phyloP scores from a whole-genome alignment of 257 asterid species.

The Eustoma russellianum region DNA sequence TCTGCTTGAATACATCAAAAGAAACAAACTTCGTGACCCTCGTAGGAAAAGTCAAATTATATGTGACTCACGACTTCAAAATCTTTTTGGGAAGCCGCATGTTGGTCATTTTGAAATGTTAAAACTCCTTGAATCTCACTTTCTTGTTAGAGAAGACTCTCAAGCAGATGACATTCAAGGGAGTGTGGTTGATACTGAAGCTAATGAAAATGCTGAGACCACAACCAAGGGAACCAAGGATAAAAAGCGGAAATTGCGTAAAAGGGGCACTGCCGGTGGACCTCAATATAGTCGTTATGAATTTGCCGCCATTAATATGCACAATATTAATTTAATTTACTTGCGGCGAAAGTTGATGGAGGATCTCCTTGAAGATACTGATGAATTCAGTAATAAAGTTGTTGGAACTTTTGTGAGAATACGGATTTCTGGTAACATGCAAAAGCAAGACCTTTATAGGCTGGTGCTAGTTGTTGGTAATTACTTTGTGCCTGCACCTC shows the following conservation, averaged over 20 bases:
- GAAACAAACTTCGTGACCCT: constrained; percentile 92
- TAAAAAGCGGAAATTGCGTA: constrained; percentile 67
- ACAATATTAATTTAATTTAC: constrained; percentile 79
- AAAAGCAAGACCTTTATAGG: constrained; percentile 95
- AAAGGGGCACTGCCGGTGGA: constrained; percentile 47
- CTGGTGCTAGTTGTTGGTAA: constrained; percentile 97
- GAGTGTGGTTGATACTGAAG: constrained; percentile 87
- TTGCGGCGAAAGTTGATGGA: constrained; percentile 89
- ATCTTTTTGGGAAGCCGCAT: constrained; percentile 82
- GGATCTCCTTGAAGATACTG: constrained; percentile 84
- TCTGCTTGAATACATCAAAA: constrained; percentile 79
- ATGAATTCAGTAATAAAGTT: constrained; percentile 60
- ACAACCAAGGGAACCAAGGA: constrained; percentile 48
- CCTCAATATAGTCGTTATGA: constrained; percentile 91
- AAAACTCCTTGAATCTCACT: constrained; percentile 95
- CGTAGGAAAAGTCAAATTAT: constrained; percentile 84
- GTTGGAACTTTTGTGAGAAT: constrained; percentile 90
- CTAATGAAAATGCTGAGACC: constrained; percentile 46
- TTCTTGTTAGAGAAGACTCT: constrained; percentile 58
- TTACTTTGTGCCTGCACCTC: constrained; percentile 13
- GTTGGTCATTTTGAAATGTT: constrained; percentile 99
- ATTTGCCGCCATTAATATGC: constrained; percentile 92
- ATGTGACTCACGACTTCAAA: constrained; percentile 81
- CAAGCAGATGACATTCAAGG: constrained; percentile 81
- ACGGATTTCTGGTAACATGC: constrained; percentile 74